These are phyloP conservation scores for Cladophialophora immunda DNA, from an alignment of 2,329 filamentous ascomycete species.

Conservation along the genomic window DNA sequence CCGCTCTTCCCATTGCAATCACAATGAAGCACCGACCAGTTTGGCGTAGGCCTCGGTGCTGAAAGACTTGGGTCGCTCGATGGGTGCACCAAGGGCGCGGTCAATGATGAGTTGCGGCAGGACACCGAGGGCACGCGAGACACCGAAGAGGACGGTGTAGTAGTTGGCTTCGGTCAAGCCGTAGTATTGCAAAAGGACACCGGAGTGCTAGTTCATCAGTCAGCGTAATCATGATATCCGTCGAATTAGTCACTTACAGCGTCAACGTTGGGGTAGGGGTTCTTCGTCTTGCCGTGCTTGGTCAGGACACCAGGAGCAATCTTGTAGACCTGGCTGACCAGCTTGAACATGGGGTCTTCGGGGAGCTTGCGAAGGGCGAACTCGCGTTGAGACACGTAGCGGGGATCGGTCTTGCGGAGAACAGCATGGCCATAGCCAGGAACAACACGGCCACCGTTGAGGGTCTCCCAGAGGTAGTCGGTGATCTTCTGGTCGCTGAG, in stretches of 20 bases:
- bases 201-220: slow-evolving; percentile 73
- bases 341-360: slow-evolving; percentile 99
- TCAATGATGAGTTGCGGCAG: slow-evolving; percentile 99
- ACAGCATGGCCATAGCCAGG: slow-evolving; percentile 99
- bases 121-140: slow-evolving; percentile 96
- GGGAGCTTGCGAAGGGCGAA: slow-evolving; percentile 94
- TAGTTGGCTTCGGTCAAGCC: slow-evolving; percentile 98
- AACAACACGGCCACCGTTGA: slow-evolving; percentile 94
- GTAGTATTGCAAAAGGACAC: slow-evolving; percentile 99
- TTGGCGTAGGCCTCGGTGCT: slow-evolving; percentile 96
- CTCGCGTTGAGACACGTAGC: slow-evolving; percentile 97
- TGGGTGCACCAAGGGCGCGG: slow-evolving; percentile 94
- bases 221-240: slow-evolving; percentile 1
- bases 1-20: slow-evolving; percentile 53
- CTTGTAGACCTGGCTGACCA: slow-evolving; percentile 99
- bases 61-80: slow-evolving; percentile 99
- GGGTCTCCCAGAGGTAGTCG: slow-evolving; percentile 97
- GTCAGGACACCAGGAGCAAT: slow-evolving; percentile 97
- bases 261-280: slow-evolving; percentile 98
- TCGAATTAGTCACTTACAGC: slow-evolving; percentile 61
- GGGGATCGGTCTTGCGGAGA: slow-evolving; percentile 98
- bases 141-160: slow-evolving; percentile 99
- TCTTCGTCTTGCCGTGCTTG: slow-evolving; percentile 99
- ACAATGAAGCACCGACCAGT: slow-evolving; percentile 89
- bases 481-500: slow-evolving; percentile 96